Evolutionary conservation across 2,329 filamentous ascomycete species (phyloP).

Genomic region (Trichoderma afroharzianum): DNA sequence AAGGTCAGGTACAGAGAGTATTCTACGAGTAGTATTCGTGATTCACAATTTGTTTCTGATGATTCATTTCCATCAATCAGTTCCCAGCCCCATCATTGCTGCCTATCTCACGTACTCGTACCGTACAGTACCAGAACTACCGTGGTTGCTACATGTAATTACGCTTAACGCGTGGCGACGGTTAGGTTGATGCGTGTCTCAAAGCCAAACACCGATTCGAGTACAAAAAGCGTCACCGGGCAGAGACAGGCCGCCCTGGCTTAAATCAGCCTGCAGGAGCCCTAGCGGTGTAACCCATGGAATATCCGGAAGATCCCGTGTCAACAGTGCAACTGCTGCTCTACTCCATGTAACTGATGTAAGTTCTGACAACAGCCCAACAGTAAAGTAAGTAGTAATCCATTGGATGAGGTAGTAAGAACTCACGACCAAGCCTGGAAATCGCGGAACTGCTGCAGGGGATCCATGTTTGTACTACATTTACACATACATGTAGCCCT

Average conservation of each 20-base stretch:
- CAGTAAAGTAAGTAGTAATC: background rate
- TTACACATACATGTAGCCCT: background rate
- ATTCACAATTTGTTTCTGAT: background rate
- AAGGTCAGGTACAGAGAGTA: background rate
- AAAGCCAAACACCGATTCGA: background rate
- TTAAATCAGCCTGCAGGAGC: background rate
- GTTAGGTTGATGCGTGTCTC: background rate
- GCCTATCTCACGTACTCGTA: background rate
- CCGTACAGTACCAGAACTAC: background rate
- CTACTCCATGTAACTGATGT: background rate
- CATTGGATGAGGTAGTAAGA: too few relatives aligned
- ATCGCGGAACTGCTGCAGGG: background rate
- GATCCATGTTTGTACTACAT: background rate
- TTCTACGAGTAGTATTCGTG: background rate
- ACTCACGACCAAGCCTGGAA: background rate
- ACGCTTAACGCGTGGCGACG: background rate
- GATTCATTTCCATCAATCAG: background rate
- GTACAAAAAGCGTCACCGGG: background rate
- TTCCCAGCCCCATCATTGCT: background rate
- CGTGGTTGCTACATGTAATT: background rate
- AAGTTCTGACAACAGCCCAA: background rate
- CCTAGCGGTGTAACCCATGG: background rate
- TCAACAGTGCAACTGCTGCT: background rate
- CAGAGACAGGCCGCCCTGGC: background rate
- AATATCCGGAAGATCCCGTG: background rate